Evolutionary conservation across 352 stramenopile species (phyloP), one percentile per base, ranked within the genome.

Genomic region (Phytophthora tubulina): DNA sequence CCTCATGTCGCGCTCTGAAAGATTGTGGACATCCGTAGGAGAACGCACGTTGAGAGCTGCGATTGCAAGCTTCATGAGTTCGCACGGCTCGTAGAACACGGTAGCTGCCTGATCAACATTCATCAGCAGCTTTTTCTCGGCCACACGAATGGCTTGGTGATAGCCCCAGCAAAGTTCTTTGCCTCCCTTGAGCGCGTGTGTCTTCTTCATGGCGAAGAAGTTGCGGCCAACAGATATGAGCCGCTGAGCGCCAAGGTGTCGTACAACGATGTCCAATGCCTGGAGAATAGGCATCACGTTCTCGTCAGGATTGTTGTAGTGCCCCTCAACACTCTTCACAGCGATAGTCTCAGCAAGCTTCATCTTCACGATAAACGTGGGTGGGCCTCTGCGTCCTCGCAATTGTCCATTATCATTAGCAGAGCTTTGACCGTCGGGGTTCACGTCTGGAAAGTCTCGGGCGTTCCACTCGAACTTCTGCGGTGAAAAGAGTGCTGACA

Each of bases 121-220:
- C 52, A 94, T 63, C 21, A 91, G 48, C 32, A 94, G 52, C 54
- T 85, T 85, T 4, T 70, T 60, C 45, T 92, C 76, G 0, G 76
- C 77, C 1, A 88, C 63, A 31, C 80, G 82, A 36, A 94, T 87
- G 1, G 76, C 80, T 73, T 94, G 86, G 39, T 92, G 84, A 52
- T 92, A 94, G 1, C 86, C 86, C 80, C 81, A 92, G 36, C 80
- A 90, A 2, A 92, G 55, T 36, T 92, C 84, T 32, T 89, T 88
- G 11, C 86, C 86, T 30, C 84, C 84, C 14, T 82, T 82, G 0
- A 94, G 68, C 6, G 75, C 55, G 50, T 86, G 62, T 6, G 50
- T 44, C n/a, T 44, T 57, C 62, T 85, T 86, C 76, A 90, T 85
- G 0, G 72, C 78, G 38, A 92, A 94, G 33, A 94, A 82, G 42